These are phyloP conservation scores for Debaryomyces sp. DNA, from an alignment of 1,139 yeast genomes.

Conservation along the genomic window DNA sequence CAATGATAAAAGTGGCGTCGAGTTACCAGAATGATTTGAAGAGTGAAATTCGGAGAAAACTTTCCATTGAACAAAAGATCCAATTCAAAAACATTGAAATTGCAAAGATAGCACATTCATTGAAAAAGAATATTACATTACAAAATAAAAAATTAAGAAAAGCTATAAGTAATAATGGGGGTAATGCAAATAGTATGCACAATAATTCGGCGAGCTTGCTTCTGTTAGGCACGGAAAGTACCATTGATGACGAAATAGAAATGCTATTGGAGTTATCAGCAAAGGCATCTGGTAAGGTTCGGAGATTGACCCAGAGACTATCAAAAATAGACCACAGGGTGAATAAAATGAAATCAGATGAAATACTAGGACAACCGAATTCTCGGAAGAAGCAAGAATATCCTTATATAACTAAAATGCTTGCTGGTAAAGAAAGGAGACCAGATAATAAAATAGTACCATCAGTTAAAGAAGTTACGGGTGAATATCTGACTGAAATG, in stretches of 20 bases:
- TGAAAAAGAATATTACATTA: conserved; percentile 22
- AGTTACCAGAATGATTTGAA: conserved; percentile 47
- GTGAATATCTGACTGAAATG: not conserved
- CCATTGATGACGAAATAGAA: conserved; percentile 8
- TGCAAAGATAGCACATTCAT: conserved; percentile 29
- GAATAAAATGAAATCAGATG: conserved; percentile 1
- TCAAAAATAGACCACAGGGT: conserved; percentile 9
- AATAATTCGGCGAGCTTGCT: not conserved
- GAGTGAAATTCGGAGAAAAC: conserved; percentile 34
- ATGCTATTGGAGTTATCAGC: conserved; percentile 9
- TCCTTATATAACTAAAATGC: conserved; percentile 5
- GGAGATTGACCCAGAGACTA: conserved; percentile 2
- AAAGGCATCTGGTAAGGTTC: conserved; percentile 8
- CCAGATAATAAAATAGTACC: not conserved
- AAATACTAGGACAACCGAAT: not conserved
- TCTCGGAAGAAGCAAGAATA: conserved; percentile 3
- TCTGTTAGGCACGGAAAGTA: conserved; percentile 4
- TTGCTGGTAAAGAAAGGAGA: not conserved
- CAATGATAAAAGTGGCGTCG: conserved; percentile 34
- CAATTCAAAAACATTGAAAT: conserved; percentile 39
- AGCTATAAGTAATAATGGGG: conserved; percentile 5
- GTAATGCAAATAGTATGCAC: not conserved
- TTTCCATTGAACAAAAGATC: conserved; percentile 40
- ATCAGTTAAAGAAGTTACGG: not conserved
- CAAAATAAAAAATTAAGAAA: conserved; percentile 24